Conservation (phyloP, 164 flowering plant genomes). For the Stephania cephalantha region DNA sequence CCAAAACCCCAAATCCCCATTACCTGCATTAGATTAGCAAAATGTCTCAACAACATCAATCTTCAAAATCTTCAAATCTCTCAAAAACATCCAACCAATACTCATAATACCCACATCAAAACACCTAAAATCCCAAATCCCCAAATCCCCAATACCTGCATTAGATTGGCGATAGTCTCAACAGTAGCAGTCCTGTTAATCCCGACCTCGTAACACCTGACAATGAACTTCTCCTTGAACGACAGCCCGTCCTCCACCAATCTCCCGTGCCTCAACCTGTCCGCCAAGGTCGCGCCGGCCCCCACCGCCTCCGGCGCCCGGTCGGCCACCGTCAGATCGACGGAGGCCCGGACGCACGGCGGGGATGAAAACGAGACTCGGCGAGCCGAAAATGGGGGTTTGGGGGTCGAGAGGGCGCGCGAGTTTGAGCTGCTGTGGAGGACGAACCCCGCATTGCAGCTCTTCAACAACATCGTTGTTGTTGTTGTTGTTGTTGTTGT, state of each 20-base stretch:
- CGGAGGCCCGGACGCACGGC: not conserved
- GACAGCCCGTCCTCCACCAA: slow-evolving; percentile 72
- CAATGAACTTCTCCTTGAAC: slow-evolving; percentile 82
- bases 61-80: too few relatives aligned
- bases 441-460: not conserved
- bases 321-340: not conserved
- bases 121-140: too few relatives aligned
- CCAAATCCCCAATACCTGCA: slow-evolving; percentile 48
- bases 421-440: not conserved
- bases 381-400: not conserved
- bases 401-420: not conserved
- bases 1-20: not conserved
- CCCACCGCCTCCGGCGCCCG: not conserved
- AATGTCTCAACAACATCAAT: slow-evolving; percentile 52
- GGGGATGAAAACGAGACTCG: not conserved
- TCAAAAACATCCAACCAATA: too few relatives aligned
- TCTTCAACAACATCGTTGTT: not conserved
- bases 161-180: slow-evolving; percentile 90
- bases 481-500: too few relatives aligned
- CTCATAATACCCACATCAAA: too few relatives aligned
- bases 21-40: slow-evolving; percentile 95
- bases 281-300: slow-evolving; percentile 39
- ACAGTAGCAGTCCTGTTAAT: slow-evolving; percentile 93
- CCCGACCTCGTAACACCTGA: slow-evolving; percentile 88
- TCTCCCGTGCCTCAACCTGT: slow-evolving; percentile 64